These are phyloP conservation scores for Pistacia integerrima DNA, from an alignment of 345 rosid species.

Conservation along the genomic window DNA sequence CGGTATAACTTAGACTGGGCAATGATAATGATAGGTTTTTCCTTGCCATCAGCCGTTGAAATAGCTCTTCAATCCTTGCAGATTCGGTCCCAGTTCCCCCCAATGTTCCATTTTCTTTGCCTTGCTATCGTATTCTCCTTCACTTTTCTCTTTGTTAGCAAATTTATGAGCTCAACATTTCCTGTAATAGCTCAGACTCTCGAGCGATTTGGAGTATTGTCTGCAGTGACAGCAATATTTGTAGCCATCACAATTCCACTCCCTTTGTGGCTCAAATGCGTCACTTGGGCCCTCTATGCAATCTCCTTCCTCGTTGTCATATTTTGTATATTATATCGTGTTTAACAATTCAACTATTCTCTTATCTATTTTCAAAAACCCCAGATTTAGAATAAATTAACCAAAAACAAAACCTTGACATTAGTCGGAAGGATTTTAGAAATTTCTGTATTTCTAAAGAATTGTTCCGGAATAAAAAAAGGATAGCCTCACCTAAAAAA, in stretches of 20 bases:
- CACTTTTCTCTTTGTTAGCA: background rate
- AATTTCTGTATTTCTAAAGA: too few species aligned
- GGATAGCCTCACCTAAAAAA: too few species aligned
- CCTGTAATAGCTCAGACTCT: background rate
- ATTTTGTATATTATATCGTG: too few species aligned
- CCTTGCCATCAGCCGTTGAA: background rate
- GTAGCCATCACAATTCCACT: conserved; percentile 7
- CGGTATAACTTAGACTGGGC: conserved; percentile 1
- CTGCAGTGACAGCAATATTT: background rate
- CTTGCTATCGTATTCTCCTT: conserved; percentile 1
- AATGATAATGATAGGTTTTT: conserved; percentile 9
- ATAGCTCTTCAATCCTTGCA: conserved; percentile 4
- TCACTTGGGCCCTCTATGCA: too few species aligned
- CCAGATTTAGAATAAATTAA: too few species aligned
- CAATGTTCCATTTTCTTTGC: background rate
- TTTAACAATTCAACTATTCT: too few species aligned
- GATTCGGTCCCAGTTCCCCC: background rate
- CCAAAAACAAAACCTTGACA: too few species aligned
- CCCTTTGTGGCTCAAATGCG: background rate
- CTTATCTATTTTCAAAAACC: too few species aligned
- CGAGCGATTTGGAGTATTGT: background rate
- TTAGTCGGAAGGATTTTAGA: too few species aligned
- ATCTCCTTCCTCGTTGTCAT: too few species aligned
- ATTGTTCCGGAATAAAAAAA: too few species aligned
- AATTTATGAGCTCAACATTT: background rate